Percentiles rank a stretch among this genome's conserved stretches.
Evolutionary conservation across 352 stramenopile genomes (phyloP).

Genomic region (Phytopythium aichiense): DNA sequence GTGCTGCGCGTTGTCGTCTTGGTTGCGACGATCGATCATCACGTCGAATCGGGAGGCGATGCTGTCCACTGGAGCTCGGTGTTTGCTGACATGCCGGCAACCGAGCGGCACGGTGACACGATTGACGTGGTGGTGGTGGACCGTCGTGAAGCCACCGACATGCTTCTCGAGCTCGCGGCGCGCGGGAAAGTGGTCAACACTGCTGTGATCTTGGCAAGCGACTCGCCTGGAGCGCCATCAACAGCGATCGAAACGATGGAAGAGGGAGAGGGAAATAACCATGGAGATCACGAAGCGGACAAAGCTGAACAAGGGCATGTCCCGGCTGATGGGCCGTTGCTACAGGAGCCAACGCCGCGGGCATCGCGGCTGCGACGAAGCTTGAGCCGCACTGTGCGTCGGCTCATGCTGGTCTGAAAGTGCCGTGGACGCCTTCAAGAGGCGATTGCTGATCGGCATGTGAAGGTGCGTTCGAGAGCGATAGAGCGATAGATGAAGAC

Average conservation of each 20-base stretch:
- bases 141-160: constrained; percentile 53
- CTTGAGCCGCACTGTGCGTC: constrained; percentile 36
- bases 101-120: constrained; percentile 50
- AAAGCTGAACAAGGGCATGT: not conserved
- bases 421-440: not conserved
- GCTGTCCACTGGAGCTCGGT: constrained; percentile 29
- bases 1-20: constrained; percentile 59
- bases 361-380: constrained; percentile 14
- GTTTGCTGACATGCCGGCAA: constrained; percentile 52
- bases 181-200: constrained; percentile 62
- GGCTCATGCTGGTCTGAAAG: constrained; percentile 43
- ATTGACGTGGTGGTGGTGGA: constrained; percentile 67
- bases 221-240: constrained; percentile 4
- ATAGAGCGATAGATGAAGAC: not conserved
- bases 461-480: not conserved
- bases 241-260: constrained; percentile 10
- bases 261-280: constrained; percentile 1
- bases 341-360: constrained; percentile 5
- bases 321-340: not conserved
- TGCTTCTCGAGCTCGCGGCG: constrained; percentile 61
- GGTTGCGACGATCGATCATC: constrained; percentile 24
- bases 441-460: not conserved
- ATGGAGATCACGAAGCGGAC: not conserved
- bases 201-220: constrained; percentile 18
- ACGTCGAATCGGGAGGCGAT: constrained; percentile 8